Conservation (phyloP, 257 asterid genomes). For the Rauvolfia tetraphylla region DNA sequence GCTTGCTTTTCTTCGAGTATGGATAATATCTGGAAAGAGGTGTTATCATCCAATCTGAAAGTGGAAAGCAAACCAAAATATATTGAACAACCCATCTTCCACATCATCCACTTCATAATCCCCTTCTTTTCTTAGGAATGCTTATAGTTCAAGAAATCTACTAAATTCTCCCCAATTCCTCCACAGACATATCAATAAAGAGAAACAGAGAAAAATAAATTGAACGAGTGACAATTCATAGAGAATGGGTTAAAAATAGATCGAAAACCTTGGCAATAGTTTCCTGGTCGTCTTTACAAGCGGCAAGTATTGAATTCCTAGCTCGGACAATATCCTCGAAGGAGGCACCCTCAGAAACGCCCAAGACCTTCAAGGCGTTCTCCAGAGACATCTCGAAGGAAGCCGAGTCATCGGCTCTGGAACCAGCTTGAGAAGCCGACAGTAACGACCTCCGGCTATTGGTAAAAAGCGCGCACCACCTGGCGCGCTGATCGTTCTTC, state of each 20-base stretch:
- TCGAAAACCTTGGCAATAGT: slow-evolving; percentile 62
- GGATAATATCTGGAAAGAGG: not conserved
- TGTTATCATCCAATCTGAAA: not conserved
- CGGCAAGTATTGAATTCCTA: slow-evolving; percentile 61
- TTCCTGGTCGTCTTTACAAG: slow-evolving; percentile 73
- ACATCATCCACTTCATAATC: not conserved
- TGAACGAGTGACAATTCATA: not conserved
- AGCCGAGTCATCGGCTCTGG: slow-evolving; percentile 94
- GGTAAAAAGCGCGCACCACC: slow-evolving; percentile 31
- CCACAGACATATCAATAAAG: not conserved
- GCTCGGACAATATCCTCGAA: slow-evolving; percentile 96
- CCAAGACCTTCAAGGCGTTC: slow-evolving; percentile 82
- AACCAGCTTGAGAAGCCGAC: slow-evolving; percentile 63
- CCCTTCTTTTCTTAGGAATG: not conserved
- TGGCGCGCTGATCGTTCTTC: slow-evolving; percentile 15
- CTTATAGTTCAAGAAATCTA: not conserved
- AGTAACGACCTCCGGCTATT: slow-evolving; percentile 41
- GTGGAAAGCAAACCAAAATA: not conserved
- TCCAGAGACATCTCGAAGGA: slow-evolving; percentile 95
- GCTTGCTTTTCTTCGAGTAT: not conserved
- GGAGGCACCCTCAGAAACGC: slow-evolving; percentile 85
- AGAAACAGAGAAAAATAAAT: not conserved
- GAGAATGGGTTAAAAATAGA: not conserved
- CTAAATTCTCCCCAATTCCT: not conserved
- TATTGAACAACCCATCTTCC: not conserved